These are phyloP conservation scores for Hyaloscypha bicolor DNA, from an alignment of 495 filamentous ascomycete genomes.

Conservation along the genomic window DNA sequence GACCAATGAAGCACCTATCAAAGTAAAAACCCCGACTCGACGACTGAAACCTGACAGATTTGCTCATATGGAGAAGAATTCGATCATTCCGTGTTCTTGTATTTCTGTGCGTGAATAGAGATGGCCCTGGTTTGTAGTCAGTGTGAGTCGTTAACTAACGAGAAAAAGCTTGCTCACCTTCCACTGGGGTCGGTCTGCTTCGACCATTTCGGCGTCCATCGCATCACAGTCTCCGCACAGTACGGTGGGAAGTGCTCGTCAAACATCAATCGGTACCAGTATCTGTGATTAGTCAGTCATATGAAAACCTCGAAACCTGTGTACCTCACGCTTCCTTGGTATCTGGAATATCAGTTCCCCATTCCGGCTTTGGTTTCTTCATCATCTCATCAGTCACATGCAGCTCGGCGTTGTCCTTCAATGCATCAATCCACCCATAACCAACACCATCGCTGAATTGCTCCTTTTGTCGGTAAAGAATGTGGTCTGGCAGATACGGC, in stretches of 20 bases:
- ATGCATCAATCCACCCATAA: constrained; percentile 97
- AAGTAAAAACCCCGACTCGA: neutral
- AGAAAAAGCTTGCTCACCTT: constrained; percentile 22
- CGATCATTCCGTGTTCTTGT: constrained; percentile 46
- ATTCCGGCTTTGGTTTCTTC: constrained; percentile 94
- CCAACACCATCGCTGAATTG: constrained; percentile 98
- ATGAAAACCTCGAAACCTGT: neutral
- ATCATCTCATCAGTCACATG: constrained; percentile 95
- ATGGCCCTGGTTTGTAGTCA: constrained; percentile 60
- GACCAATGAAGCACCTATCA: neutral
- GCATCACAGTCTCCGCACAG: constrained; percentile 90
- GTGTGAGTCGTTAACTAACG: neutral
- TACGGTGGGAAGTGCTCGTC: constrained; percentile 95
- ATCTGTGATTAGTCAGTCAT: constrained; percentile 46
- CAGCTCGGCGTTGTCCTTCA: constrained; percentile 89
- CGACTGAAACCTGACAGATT: neutral
- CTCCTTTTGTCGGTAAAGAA: constrained; percentile 98
- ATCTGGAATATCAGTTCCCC: constrained; percentile 88
- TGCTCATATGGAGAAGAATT: neutral
- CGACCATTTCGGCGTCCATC: constrained; percentile 98
- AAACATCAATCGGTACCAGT: constrained; percentile 98
- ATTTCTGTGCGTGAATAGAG: constrained; percentile 68
- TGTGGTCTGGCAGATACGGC: constrained; percentile 90
- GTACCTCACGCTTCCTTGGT: constrained; percentile 85
- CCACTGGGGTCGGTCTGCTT: constrained; percentile 95